Conservation (phyloP, 768 basidiomycete genomes). For the Phlebiopsis flavidoalba region DNA sequence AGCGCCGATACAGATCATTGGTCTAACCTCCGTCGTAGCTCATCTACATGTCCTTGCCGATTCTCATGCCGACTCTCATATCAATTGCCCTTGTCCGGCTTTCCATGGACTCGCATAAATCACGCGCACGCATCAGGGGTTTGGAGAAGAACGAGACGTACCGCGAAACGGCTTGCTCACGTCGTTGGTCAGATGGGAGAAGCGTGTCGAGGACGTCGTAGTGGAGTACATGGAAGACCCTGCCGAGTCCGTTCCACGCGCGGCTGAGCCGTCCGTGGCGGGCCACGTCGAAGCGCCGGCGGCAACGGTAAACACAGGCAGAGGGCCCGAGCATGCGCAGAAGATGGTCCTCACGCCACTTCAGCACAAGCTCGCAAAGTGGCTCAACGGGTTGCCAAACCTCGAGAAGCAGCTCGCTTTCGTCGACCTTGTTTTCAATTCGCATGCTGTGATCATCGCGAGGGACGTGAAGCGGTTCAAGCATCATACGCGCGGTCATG, state of each 20-base stretch:
- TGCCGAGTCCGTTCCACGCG: neutral
- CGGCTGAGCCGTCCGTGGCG: neutral
- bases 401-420: conserved; percentile 69
- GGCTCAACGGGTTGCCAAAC: conserved; percentile 62
- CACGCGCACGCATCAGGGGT: conserved; percentile 57
- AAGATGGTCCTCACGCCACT: conserved; percentile 43
- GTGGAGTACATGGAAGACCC: conserved; percentile 51
- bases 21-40: conserved; percentile 29
- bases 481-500: conserved; percentile 54
- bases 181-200: conserved; percentile 55
- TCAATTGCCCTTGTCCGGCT: conserved; percentile 53
- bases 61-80: conserved; percentile 59
- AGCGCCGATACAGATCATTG: no score
- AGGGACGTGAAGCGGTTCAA: conserved; percentile 60
- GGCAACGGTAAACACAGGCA: neutral
- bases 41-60: conserved; percentile 50
- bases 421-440: conserved; percentile 52
- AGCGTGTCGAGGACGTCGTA: conserved; percentile 54
- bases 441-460: conserved; percentile 70
- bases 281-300: neutral
- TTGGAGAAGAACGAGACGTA: conserved; percentile 53
- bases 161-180: conserved; percentile 47
- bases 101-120: conserved; percentile 49
- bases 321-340: neutral
- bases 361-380: conserved; percentile 52